Conservation (phyloP, 345 rosid species). For the Eucalyptus polybractea region DNA sequence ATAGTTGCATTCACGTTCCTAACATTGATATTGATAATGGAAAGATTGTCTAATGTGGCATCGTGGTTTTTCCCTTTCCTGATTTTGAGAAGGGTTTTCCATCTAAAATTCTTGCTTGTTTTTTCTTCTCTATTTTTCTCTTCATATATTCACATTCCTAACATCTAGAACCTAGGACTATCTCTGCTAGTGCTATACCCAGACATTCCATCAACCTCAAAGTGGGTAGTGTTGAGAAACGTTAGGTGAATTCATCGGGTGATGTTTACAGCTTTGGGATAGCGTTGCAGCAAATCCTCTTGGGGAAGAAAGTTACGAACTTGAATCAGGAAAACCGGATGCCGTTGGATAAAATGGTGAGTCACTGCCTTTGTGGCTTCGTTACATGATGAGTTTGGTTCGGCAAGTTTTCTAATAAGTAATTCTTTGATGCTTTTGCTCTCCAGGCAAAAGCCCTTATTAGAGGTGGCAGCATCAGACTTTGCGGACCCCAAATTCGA, state of each 20-base stretch:
- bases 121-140: no score
- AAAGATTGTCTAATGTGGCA: no score
- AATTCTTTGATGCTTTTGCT: neutral
- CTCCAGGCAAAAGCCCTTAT: constrained; percentile 27
- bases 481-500: constrained; percentile 32
- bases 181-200: neutral
- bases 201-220: neutral
- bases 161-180: no score
- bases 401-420: neutral
- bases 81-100: no score
- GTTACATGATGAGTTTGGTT: neutral
- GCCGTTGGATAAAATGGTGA: constrained; percentile 30
- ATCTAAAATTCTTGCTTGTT: no score
- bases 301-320: constrained; percentile 32
- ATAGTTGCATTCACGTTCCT: no score
- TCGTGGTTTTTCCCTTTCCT: no score
- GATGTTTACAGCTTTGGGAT: constrained; percentile 43
- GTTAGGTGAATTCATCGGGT: constrained; percentile 22
- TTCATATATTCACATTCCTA: no score
- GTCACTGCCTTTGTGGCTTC: neutral
- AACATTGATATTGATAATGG: no score
- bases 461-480: constrained; percentile 15
- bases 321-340: constrained; percentile 22
- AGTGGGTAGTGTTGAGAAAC: neutral
- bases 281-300: constrained; percentile 32